Evolutionary conservation across 257 asterid species (phyloP).

Genomic region (Solanum dulcamara): DNA sequence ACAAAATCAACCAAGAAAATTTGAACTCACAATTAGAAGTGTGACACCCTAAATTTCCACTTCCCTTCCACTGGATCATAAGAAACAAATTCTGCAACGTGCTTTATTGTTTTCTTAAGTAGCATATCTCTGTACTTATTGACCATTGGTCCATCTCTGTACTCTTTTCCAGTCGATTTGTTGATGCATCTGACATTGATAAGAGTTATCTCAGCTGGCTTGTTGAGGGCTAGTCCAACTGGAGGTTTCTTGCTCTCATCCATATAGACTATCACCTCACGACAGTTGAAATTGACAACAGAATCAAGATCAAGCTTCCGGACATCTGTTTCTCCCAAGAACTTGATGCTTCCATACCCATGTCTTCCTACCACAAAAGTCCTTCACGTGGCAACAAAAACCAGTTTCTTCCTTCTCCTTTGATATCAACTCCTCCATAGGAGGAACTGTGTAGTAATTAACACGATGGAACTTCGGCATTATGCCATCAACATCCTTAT

Average conservation of each 20-base stretch:
- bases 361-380: constrained; percentile 67
- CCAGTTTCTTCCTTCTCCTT: constrained; percentile 73
- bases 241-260: constrained; percentile 79
- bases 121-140: no score
- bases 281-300: constrained; percentile 48
- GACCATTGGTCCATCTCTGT: constrained; percentile 58
- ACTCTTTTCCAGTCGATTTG: constrained; percentile 45
- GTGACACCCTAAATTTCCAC: constrained; percentile 68
- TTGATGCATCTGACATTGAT: constrained; percentile 56
- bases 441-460: constrained; percentile 18
- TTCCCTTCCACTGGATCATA: constrained; percentile 55
- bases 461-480: neutral
- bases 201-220: constrained; percentile 67
- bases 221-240: constrained; percentile 73
- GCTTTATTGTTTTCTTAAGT: no score
- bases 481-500: no score
- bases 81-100: no score
- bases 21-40: constrained; percentile 17
- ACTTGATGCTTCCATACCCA: constrained; percentile 71
- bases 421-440: constrained; percentile 21
- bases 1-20: no score
- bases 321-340: constrained; percentile 72
- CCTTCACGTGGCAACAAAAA: constrained; percentile 53
- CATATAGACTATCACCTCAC: constrained; percentile 59
- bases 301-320: constrained; percentile 72